phyloP scores from a whole-genome alignment of 1,284 basidiomycete genomes.

The Xanthoconium separans region DNA sequence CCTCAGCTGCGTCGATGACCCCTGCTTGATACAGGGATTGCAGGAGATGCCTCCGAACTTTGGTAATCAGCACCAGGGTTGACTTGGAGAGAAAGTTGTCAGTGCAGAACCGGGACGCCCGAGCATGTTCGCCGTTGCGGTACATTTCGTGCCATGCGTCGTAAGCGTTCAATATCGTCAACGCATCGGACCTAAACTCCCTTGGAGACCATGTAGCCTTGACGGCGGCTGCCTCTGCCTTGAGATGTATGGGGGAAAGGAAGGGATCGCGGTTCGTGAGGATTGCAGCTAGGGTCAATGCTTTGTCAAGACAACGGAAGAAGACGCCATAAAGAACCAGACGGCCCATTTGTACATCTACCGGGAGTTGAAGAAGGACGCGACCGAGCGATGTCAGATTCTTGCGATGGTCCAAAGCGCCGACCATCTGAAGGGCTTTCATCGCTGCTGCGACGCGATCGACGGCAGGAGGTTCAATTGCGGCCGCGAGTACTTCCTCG shows the following conservation, averaged over 20 bases:
- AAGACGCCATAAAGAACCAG: conserved; percentile 90
- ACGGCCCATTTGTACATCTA: conserved; percentile 89
- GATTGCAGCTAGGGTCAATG: conserved; percentile 87
- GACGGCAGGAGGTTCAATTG: conserved; percentile 89
- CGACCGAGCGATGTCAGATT: conserved; percentile 86
- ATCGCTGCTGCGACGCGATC: conserved; percentile 83
- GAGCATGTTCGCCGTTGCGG: conserved; percentile 56
- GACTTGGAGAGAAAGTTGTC: conserved; percentile 91
- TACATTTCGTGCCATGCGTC: conserved; percentile 81
- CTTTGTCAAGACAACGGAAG: conserved; percentile 91
- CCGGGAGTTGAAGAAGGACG: conserved; percentile 86
- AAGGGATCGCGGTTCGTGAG: conserved; percentile 92
- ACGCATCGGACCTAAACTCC: conserved; percentile 83
- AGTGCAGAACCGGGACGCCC: conserved; percentile 76
- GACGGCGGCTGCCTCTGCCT: conserved; percentile 60
- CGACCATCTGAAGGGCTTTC: conserved; percentile 80
- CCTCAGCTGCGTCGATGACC: conserved; percentile 77
- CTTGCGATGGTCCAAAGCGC: conserved; percentile 79
- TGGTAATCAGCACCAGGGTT: conserved; percentile 81
- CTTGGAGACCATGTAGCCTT: conserved; percentile 83
- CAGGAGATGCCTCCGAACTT: conserved; percentile 82
- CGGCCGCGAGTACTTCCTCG: conserved; percentile 82
- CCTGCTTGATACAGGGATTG: conserved; percentile 79
- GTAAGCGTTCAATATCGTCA: conserved; percentile 82
- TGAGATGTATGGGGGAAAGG: conserved; percentile 75